These are phyloP conservation scores for Didymella sp. DNA, from an alignment of 2,329 filamentous ascomycete species.

Conservation along the genomic window DNA sequence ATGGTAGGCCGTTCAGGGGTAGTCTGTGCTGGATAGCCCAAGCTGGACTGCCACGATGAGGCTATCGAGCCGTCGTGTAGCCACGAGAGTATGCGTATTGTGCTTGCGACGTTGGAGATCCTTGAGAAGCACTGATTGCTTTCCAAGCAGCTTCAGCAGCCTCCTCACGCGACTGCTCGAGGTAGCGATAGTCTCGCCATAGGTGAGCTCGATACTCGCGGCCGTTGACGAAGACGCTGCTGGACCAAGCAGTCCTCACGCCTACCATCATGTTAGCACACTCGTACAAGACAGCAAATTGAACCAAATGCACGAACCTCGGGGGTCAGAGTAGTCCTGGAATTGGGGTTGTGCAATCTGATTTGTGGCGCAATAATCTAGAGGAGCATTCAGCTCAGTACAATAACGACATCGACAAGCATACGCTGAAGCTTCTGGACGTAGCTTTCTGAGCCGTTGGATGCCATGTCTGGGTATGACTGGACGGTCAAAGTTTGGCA, in stretches of 20 bases:
- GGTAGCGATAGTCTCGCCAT: constrained; percentile 48
- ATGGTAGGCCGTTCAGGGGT: neutral
- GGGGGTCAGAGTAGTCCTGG: constrained; percentile 48
- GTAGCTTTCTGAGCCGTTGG: constrained; percentile 37
- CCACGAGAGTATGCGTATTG: constrained; percentile 31
- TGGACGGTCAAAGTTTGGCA: constrained; percentile 21
- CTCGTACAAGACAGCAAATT: neutral
- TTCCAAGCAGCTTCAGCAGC: constrained; percentile 48
- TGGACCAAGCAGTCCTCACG: constrained; percentile 47
- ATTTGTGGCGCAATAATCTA: constrained; percentile 45
- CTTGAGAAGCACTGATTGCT: constrained; percentile 26
- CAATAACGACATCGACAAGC: constrained; percentile 15
- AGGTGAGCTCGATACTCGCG: constrained; percentile 44
- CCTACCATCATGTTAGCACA: constrained; percentile 33
- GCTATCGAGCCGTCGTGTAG: constrained; percentile 34
- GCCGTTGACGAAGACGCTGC: constrained; percentile 45
- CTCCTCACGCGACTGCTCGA: constrained; percentile 48
- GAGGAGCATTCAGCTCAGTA: constrained; percentile 21
- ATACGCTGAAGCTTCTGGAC: constrained; percentile 45
- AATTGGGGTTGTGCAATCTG: constrained; percentile 47
- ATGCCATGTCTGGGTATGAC: constrained; percentile 36
- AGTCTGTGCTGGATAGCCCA: neutral
- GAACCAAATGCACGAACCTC: constrained; percentile 35
- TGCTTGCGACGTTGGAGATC: constrained; percentile 19
- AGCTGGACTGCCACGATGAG: neutral